Percentiles rank a stretch among this genome's conserved stretches.
phyloP scores from a whole-genome alignment of 2,329 filamentous ascomycete genomes.

The Coleophoma cylindrospora region DNA sequence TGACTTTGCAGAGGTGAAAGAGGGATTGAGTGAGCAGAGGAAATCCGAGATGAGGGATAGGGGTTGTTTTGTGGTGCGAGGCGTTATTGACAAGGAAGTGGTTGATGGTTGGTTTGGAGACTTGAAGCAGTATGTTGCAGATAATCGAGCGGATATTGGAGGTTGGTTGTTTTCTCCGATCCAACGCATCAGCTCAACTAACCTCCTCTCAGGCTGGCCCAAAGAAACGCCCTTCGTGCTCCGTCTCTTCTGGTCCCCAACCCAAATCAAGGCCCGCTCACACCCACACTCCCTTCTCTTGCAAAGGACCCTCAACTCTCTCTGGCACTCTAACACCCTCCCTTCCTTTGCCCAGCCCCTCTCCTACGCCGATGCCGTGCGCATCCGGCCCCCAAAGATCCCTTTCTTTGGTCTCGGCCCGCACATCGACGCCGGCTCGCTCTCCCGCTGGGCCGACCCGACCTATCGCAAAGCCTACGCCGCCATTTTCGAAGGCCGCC shows the following conservation, averaged over 20 bases:
- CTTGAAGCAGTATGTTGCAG: constrained; percentile 27
- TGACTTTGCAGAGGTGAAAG: constrained; percentile 22
- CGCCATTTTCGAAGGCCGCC: constrained; percentile 30
- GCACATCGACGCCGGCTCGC: constrained; percentile 37
- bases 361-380: constrained; percentile 33
- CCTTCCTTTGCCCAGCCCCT: constrained; percentile 28
- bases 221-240: constrained; percentile 32
- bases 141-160: constrained; percentile 25
- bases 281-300: constrained; percentile 32
- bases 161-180: not conserved
- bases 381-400: constrained; percentile 31
- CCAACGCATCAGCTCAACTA: not conserved
- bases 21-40: constrained; percentile 5
- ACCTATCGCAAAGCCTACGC: constrained; percentile 32
- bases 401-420: constrained; percentile 35
- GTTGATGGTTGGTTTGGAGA: constrained; percentile 22
- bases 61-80: constrained; percentile 23
- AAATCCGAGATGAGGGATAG: constrained; percentile 22
- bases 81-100: constrained; percentile 16
- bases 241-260: constrained; percentile 32
- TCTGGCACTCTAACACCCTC: constrained; percentile 29
- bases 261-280: constrained; percentile 31
- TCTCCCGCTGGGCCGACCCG: constrained; percentile 36
- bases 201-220: constrained; percentile 26
- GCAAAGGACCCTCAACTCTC: constrained; percentile 30